Evolutionary conservation across 805 yeast genomes (phyloP).

Genomic region (Starmerella riodocensis): DNA sequence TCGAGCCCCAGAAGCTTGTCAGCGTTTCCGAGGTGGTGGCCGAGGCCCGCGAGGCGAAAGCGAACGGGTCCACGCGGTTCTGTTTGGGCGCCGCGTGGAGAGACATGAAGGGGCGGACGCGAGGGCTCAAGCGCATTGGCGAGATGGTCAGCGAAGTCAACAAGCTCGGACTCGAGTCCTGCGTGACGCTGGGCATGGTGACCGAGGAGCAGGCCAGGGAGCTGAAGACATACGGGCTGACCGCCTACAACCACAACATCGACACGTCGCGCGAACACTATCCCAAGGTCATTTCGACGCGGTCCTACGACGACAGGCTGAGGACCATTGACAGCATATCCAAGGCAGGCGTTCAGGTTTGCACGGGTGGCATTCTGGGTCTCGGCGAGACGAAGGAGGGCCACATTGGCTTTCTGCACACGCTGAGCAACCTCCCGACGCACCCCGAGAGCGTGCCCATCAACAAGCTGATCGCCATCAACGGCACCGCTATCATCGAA

Average conservation of each 20-base stretch:
- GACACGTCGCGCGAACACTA: constrained; percentile 71
- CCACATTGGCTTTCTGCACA: constrained; percentile 52
- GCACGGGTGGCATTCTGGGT: constrained; percentile 72
- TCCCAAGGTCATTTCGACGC: constrained; percentile 55
- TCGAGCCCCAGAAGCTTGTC: constrained; percentile 55
- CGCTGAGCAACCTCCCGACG: constrained; percentile 51
- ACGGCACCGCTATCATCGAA: constrained; percentile 63
- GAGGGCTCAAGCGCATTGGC: constrained; percentile 46
- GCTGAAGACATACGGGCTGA: constrained; percentile 55
- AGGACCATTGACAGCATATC: constrained; percentile 52
- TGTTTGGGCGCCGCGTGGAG: constrained; percentile 87
- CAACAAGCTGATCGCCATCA: constrained; percentile 61
- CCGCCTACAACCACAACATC: constrained; percentile 71
- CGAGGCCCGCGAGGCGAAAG: constrained; percentile 53
- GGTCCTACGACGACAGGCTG: constrained; percentile 60
- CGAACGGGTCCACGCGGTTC: constrained; percentile 61
- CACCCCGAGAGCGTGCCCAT: constrained; percentile 79
- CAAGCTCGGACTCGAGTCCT: constrained; percentile 57
- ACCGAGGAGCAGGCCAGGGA: constrained; percentile 46
- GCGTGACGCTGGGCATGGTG: constrained; percentile 74
- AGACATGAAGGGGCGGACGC: constrained; percentile 66
- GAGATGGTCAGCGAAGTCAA: constrained; percentile 55
- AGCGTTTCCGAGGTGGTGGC: constrained; percentile 47
- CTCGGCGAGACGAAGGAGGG: constrained; percentile 63
- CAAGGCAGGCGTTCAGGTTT: constrained; percentile 49